A percentile compares a stretch with the other conserved stretches of the same genome.
phyloP scores from a whole-genome alignment of 2,329 filamentous ascomycete species.

The Samsoniella hepiali region DNA sequence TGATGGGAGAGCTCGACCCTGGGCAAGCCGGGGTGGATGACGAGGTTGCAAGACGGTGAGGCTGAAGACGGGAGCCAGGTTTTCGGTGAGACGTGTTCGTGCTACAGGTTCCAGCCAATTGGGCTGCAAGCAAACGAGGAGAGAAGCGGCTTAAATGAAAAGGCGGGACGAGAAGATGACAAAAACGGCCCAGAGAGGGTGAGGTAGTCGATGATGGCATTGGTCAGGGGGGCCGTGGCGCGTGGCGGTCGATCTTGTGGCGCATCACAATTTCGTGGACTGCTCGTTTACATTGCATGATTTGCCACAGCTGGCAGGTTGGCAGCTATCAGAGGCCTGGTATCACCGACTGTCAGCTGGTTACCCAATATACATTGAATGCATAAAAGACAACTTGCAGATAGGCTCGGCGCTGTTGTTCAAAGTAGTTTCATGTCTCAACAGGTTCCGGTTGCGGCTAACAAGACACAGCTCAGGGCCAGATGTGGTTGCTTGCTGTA shows the following conservation, averaged over 20 bases:
- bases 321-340: not conserved
- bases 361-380: not conserved
- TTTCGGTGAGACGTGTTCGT: not conserved
- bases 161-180: not conserved
- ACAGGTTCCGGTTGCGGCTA: not conserved
- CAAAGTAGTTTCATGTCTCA: not conserved
- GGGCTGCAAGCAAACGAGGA: not conserved
- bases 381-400: not conserved
- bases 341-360: not conserved
- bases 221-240: not conserved
- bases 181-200: not conserved
- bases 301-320: not conserved
- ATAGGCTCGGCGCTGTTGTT: not conserved
- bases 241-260: conserved; percentile 16
- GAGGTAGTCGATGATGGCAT: conserved; percentile 9
- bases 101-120: not conserved
- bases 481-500: not conserved
- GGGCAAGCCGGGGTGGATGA: not conserved
- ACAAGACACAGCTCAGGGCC: not conserved
- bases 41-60: not conserved
- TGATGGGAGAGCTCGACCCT: not conserved
- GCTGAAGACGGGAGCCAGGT: not conserved
- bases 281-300: conserved; percentile 2
- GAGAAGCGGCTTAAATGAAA: not conserved
- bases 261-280: conserved; percentile 18